Conservation (phyloP, 331 rosid genomes). For the Malus hybrid region DNA sequence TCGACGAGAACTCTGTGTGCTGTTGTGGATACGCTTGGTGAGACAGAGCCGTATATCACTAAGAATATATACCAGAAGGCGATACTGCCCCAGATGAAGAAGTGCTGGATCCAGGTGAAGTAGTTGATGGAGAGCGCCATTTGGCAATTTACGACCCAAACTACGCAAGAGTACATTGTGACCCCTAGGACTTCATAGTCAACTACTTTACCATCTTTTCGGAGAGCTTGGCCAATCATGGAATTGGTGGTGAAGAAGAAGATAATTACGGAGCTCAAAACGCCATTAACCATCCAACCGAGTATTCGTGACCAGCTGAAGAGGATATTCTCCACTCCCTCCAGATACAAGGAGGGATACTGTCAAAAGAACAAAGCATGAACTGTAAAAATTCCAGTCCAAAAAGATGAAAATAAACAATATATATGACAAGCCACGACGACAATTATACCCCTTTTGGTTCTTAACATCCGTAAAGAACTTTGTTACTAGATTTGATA, state of each 20-base stretch:
- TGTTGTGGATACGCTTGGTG: slow-evolving; percentile 53
- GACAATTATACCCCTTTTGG: too few species aligned
- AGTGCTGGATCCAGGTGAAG: slow-evolving; percentile 91
- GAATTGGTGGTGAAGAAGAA: slow-evolving; percentile 60
- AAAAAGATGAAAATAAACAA: not conserved
- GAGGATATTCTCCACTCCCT: slow-evolving; percentile 65
- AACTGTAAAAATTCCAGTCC: not conserved
- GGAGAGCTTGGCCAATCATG: slow-evolving; percentile 49
- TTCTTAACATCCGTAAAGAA: too few species aligned
- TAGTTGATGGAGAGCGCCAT: slow-evolving; percentile 80
- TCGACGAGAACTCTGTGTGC: slow-evolving; percentile 65
- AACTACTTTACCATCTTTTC: slow-evolving; percentile 56
- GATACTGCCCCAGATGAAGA: slow-evolving; percentile 84
- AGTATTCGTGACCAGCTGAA: slow-evolving; percentile 73
- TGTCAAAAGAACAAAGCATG: slow-evolving; percentile 15
- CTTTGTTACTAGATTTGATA: too few species aligned
- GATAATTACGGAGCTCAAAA: slow-evolving; percentile 55
- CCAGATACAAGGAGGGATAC: slow-evolving; percentile 60
- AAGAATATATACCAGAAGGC: slow-evolving; percentile 62
- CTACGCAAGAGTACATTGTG: slow-evolving; percentile 63
- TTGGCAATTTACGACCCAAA: slow-evolving; percentile 86
- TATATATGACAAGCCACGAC: not conserved
- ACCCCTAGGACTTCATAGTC: slow-evolving; percentile 66
- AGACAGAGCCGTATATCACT: slow-evolving; percentile 47
- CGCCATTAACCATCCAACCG: slow-evolving; percentile 76